Evolutionary conservation across 73 alveolate genomes (phyloP), one percentile per base, ranked within the genome.

Genomic region (Tetrahymena elliotti): DNA sequence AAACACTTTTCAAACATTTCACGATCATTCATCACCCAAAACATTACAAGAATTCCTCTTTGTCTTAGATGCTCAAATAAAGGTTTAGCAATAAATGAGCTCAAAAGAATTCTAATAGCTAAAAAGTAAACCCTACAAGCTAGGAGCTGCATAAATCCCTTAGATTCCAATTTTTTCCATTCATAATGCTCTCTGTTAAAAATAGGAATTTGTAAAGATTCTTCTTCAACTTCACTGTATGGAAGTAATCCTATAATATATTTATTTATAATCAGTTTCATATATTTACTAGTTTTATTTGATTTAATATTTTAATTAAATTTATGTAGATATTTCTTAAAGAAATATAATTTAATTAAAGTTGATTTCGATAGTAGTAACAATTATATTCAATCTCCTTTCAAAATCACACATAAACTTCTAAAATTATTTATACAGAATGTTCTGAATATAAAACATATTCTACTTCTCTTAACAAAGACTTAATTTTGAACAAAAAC

Each of bases 211-310:
- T 94, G 53, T 53, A 94, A 38, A 33, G 95, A 88, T 84, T 94
- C 96, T 68, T 94, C 96, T 41, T 88, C 53, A 10, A 94, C 38
- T 84, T 94, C 95, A 35, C 93, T 41, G 93, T 84, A 94, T 7
- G 96, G 96, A 34, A 94, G 33, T 3, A 94, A 47, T 20, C 96
- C 96, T 36, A 47, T 84, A 8, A 6, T 68, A 68, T 68, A 4
- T 18, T 18, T 24, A 18, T 27, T 68, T 31, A 68, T 27, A 47
- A 6, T 47, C 3, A 13, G 13, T 47, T 2, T 10, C n/a, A n/a
- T n/a, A n/a, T n/a, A n/a, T n/a, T n/a, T n/a, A n/a, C n/a, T n/a
- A n/a, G n/a, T n/a, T n/a, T n/a, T n/a, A n/a, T n/a, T n/a, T n/a
- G n/a, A n/a, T n/a, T n/a, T n/a, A n/a, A n/a, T n/a, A n/a, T 47